phyloP scores from a whole-genome alignment of 83 land plant genomes.

The Thuja plicata region DNA sequence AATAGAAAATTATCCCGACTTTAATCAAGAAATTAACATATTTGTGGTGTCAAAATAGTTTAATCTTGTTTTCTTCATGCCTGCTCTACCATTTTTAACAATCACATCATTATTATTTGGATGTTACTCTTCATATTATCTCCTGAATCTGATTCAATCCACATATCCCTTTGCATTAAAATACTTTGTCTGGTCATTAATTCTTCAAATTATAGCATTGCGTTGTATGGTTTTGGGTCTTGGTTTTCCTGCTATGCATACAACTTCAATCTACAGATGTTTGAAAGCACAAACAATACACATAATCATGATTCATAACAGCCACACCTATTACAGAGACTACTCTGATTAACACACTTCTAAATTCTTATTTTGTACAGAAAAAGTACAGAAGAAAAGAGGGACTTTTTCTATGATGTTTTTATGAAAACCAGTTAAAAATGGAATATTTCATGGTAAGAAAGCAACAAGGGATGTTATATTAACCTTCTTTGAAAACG shows the following conservation, averaged over 20 bases:
- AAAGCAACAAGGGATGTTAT: not conserved
- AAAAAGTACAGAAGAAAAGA: not conserved
- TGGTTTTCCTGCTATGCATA: not conserved
- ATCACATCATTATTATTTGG: not conserved
- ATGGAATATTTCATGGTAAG: not conserved
- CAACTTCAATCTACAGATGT: not conserved
- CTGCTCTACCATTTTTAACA: too few species aligned
- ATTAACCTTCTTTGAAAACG: slow-evolving; percentile 94
- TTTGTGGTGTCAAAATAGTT: too few species aligned
- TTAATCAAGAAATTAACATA: too few species aligned
- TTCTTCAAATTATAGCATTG: not conserved
- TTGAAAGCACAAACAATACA: too few species aligned
- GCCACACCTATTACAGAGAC: not conserved
- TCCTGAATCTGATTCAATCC: not conserved
- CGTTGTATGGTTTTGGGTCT: not conserved
- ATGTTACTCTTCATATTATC: too few species aligned
- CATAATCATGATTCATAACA: not conserved
- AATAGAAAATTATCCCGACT: too few species aligned
- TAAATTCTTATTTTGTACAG: not conserved
- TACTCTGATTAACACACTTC: not conserved
- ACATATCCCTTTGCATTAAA: too few species aligned
- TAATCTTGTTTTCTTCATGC: too few species aligned
- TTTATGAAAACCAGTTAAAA: not conserved
- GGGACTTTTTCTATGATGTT: not conserved
- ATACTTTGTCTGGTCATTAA: not conserved